Evolutionary conservation across 371 early-diverging fungal genomes (phyloP).

Genomic region (Sporodiniella umbellata): DNA sequence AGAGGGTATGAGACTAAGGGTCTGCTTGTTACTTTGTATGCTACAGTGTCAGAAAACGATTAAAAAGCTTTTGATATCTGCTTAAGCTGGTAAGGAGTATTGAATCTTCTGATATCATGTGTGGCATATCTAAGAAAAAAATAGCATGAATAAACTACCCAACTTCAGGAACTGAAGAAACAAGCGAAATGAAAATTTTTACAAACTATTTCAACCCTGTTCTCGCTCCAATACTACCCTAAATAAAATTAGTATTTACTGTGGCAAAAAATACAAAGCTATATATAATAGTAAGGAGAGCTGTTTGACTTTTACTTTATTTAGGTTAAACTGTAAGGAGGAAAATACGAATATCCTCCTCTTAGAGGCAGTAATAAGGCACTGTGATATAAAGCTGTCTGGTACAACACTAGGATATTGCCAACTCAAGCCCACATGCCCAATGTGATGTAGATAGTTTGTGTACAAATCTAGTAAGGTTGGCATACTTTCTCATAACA

Average conservation of each 20-base stretch:
- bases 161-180: constrained; percentile 10
- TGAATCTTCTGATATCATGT: constrained; percentile 5
- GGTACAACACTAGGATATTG: constrained; percentile 12
- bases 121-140: constrained; percentile 11
- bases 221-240: constrained; percentile 8
- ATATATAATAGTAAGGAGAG: constrained; percentile 9
- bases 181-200: constrained; percentile 2
- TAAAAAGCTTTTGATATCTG: constrained; percentile 3
- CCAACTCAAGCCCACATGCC: constrained; percentile 8
- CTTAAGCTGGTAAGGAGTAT: constrained; percentile 10
- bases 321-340: constrained; percentile 9
- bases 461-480: constrained; percentile 8
- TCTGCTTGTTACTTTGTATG: no score
- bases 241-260: constrained; percentile 6
- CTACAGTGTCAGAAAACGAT: background rate
- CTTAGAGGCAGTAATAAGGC: constrained; percentile 7
- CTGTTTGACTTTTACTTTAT: constrained; percentile 7
- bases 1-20: no score
- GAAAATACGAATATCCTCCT: constrained; percentile 4
- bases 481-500: constrained; percentile 6
- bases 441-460: constrained; percentile 2
- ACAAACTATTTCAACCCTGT: constrained; percentile 8
- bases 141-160: constrained; percentile 7
- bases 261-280: constrained; percentile 14
- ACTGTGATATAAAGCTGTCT: constrained; percentile 1